Percentiles rank a stretch among this genome's conserved stretches.
Evolutionary conservation across 2,329 filamentous ascomycete genomes (phyloP).

Genomic region (Xylariaceae sp.): DNA sequence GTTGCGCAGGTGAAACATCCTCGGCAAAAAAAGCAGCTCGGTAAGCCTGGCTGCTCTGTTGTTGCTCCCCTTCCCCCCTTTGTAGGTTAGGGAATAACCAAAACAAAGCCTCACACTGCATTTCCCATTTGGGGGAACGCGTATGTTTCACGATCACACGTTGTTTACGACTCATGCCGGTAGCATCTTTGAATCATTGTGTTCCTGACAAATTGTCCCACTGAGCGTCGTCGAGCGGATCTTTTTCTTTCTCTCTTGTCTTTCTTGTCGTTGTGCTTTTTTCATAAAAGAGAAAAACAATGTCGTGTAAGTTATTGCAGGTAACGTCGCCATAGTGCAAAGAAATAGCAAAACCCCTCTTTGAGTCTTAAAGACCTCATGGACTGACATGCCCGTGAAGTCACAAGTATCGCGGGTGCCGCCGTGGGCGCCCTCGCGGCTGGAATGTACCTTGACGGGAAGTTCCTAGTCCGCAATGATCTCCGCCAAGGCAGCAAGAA

Average conservation of each 20-base stretch:
- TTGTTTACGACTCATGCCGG: not conserved
- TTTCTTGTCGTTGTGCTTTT: not conserved
- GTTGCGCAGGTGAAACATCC: not conserved
- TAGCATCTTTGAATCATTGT: not conserved
- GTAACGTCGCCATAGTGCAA: not conserved
- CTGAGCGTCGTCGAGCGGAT: not conserved
- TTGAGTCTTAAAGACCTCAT: no score
- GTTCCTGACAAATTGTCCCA: not conserved
- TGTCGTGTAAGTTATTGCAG: not conserved
- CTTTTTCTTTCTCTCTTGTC: not conserved
- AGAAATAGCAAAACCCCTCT: not conserved
- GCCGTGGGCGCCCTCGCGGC: slow-evolving; percentile 13
- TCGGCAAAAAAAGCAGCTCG: not conserved
- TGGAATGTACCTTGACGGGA: slow-evolving; percentile 18
- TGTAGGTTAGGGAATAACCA: not conserved
- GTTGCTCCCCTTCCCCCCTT: no score
- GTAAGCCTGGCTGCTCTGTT: not conserved
- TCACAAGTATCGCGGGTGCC: slow-evolving; percentile 12
- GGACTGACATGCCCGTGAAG: slow-evolving; percentile 4
- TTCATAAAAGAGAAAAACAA: not conserved
- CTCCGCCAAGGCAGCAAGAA: slow-evolving; percentile 10
- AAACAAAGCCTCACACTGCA: not conserved
- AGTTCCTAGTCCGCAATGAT: slow-evolving; percentile 16
- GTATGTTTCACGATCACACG: not conserved
- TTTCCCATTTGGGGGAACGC: not conserved